Evolutionary conservation across 2,329 filamentous ascomycete species (phyloP).

Genomic region (Sodiomyces alkalinus): DNA sequence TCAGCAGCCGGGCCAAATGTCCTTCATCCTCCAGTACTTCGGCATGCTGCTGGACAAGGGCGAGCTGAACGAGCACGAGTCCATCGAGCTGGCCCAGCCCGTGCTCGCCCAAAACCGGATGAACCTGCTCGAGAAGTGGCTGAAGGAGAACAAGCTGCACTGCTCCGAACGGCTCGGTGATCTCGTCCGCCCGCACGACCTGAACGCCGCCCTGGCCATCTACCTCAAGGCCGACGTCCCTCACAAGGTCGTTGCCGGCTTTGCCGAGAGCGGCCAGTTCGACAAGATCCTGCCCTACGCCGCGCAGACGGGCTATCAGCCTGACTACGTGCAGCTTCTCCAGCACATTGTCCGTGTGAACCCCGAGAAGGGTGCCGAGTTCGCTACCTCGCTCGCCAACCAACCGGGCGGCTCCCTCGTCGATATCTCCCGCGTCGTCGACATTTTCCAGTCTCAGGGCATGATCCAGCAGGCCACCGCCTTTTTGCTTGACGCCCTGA

Average conservation of each 20-base stretch:
- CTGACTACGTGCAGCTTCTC: constrained; percentile 86
- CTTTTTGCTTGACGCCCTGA: constrained; percentile 91
- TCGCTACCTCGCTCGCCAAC: constrained; percentile 83
- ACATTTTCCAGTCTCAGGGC: constrained; percentile 95
- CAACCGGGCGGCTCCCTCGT: constrained; percentile 76
- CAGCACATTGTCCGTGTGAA: constrained; percentile 87
- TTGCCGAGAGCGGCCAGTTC: constrained; percentile 91
- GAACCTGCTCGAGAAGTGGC: constrained; percentile 94
- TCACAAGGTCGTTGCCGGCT: constrained; percentile 86
- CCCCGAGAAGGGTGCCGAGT: constrained; percentile 87
- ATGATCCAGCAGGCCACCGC: constrained; percentile 97
- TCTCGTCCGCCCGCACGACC: constrained; percentile 76
- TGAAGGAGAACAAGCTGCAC: constrained; percentile 88
- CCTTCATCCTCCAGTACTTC: constrained; percentile 92
- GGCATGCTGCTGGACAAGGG: constrained; percentile 96
- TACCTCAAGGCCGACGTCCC: constrained; percentile 84
- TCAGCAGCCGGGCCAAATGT: constrained; percentile 70
- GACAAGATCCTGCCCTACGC: constrained; percentile 93
- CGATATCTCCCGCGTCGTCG: constrained; percentile 86
- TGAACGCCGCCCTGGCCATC: constrained; percentile 73
- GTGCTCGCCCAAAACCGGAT: constrained; percentile 90
- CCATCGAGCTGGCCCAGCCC: constrained; percentile 80
- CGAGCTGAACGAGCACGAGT: constrained; percentile 81
- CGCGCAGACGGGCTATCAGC: constrained; percentile 70
- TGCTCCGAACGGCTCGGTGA: constrained; percentile 95